These are phyloP conservation scores for Fusarium sp. DNA, from an alignment of 2,329 filamentous ascomycete species.

Conservation along the genomic window DNA sequence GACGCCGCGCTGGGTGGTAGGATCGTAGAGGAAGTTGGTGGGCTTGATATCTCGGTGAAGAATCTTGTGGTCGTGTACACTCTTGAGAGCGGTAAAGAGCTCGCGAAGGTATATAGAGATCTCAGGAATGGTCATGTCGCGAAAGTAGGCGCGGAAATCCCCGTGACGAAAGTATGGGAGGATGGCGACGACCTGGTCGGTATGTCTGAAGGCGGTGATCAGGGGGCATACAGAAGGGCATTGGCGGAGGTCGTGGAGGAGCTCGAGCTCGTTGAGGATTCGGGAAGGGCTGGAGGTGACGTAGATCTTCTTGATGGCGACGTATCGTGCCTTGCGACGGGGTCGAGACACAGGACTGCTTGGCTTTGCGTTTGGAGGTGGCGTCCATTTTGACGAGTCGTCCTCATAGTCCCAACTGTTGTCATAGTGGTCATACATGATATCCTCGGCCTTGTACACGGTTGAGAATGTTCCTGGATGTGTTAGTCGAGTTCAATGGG, in stretches of 20 bases:
- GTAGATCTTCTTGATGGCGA: conserved; percentile 99
- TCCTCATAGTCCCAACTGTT: conserved; percentile 88
- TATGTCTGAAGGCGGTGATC: conserved; percentile 94
- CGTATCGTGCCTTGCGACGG: conserved; percentile 72
- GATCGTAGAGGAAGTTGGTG: conserved; percentile 96
- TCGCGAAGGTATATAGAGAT: conserved; percentile 91
- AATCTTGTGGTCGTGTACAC: conserved; percentile 86
- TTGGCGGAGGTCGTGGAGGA: conserved; percentile 86
- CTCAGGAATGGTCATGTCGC: conserved; percentile 86
- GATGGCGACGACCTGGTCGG: conserved; percentile 94
- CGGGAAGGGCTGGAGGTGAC: conserved; percentile 94
- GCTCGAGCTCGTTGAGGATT: conserved; percentile 95
- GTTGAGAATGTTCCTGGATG: conserved; percentile 95
- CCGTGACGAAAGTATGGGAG: conserved; percentile 95
- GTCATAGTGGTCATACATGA: conserved; percentile 83
- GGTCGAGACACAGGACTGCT: conserved; percentile 48
- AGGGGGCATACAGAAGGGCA: conserved; percentile 91
- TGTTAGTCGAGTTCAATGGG: conserved; percentile 14
- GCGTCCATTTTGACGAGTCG: conserved; percentile 74
- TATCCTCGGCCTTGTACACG: conserved; percentile 97
- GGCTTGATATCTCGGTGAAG: conserved; percentile 97
- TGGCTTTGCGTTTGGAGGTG: conserved; percentile 77
- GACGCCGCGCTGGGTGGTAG: conserved; percentile 82
- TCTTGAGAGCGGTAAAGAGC: conserved; percentile 84
- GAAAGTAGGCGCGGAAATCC: conserved; percentile 95